phyloP scores from a whole-genome alignment of 1,284 basidiomycete genomes.

The Golubevia sp. region DNA sequence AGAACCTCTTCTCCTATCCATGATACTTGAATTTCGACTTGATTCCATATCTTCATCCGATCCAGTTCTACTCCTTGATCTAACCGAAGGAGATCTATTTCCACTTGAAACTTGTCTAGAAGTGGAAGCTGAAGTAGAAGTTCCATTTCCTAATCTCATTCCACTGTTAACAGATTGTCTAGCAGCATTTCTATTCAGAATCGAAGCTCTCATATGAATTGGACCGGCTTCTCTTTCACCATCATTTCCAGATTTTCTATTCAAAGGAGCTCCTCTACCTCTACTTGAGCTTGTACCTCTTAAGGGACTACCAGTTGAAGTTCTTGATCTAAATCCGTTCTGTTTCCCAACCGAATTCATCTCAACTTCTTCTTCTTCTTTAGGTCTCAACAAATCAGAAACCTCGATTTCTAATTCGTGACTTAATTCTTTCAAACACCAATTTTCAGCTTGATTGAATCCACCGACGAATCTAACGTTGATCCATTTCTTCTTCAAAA shows the following conservation, averaged over 20 bases:
- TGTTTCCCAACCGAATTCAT: background rate
- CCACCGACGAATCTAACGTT: constrained; percentile 77
- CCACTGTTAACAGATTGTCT: constrained; percentile 24
- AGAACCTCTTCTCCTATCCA: background rate
- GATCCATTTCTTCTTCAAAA: constrained; percentile 67
- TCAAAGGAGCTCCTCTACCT: background rate
- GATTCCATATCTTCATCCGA: background rate
- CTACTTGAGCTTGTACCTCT: background rate
- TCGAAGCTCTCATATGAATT: constrained; percentile 39
- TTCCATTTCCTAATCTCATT: background rate
- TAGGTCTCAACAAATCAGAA: constrained; percentile 27
- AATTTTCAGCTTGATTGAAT: constrained; percentile 78
- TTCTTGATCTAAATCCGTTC: too few species aligned
- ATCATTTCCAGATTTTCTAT: constrained; percentile 5
- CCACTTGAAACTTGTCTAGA: background rate
- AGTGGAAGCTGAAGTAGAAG: background rate
- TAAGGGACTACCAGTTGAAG: background rate
- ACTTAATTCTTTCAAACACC: constrained; percentile 69
- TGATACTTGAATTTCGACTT: background rate
- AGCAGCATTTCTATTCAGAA: constrained; percentile 48
- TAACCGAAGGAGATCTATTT: background rate
- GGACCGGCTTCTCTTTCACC: constrained; percentile 41
- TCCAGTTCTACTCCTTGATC: background rate
- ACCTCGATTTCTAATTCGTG: constrained; percentile 38
- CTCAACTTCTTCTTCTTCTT: constrained; percentile 8